Conservation (phyloP, 305 asterid genomes). For the Solanum aculeatissimum region DNA sequence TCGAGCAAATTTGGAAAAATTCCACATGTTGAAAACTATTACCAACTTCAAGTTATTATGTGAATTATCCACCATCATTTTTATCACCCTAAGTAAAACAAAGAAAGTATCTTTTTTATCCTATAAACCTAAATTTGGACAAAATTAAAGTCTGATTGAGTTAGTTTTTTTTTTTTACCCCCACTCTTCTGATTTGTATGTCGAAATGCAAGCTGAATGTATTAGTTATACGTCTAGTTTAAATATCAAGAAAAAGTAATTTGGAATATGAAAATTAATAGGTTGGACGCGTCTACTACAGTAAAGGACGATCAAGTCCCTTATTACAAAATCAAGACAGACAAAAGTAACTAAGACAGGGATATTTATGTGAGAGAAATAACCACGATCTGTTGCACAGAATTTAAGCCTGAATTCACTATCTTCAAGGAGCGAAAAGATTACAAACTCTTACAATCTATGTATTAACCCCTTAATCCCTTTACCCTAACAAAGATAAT, state of each 20-base stretch:
- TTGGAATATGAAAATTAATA: neutral
- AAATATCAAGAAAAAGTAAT: neutral
- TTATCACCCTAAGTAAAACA: neutral
- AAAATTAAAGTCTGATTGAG: neutral
- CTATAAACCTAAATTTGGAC: neutral
- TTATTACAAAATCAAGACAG: too few relatives aligned
- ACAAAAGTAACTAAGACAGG: too few relatives aligned
- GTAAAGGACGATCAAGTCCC: too few relatives aligned
- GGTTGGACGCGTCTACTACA: too few relatives aligned
- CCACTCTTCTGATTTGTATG: neutral
- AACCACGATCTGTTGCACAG: too few relatives aligned
- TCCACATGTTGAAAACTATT: constrained; percentile 12
- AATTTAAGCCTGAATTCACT: too few relatives aligned
- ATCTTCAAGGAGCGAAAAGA: too few relatives aligned
- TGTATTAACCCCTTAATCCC: too few relatives aligned
- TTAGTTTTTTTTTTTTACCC: neutral
- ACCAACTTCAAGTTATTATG: neutral
- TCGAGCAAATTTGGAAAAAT: constrained; percentile 69
- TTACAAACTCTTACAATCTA: too few relatives aligned
- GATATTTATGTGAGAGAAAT: too few relatives aligned
- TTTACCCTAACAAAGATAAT: too few relatives aligned
- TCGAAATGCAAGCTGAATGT: neutral
- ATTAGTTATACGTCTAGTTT: neutral
- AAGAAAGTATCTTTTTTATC: neutral
- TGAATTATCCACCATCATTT: neutral